A percentile compares a stretch with the other conserved stretches of the same genome.
Conservation (phyloP, 2,329 filamentous ascomycete genomes). For the Diaporthe destruens region DNA sequence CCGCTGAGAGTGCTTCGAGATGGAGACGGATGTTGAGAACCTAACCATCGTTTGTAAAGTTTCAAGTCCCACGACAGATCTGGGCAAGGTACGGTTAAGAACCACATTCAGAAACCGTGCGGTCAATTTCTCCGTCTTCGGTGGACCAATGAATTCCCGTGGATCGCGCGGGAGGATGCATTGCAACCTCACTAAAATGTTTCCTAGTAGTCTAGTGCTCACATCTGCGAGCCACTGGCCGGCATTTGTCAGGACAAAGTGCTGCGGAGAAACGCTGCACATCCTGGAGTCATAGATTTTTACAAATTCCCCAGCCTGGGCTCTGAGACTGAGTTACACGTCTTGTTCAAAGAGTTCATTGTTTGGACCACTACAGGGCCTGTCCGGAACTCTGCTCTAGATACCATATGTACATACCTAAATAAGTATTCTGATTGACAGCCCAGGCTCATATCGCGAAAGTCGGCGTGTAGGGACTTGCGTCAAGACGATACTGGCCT, state of each 20-base stretch:
- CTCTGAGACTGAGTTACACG: background rate
- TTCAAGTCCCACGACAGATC: background rate
- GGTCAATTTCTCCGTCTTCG: background rate
- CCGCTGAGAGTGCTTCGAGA: background rate
- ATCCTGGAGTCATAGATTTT: background rate
- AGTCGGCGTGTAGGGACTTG: background rate
- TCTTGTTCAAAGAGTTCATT: background rate
- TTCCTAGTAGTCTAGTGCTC: background rate
- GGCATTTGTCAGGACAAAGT: background rate
- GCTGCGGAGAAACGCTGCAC: constrained; percentile 6
- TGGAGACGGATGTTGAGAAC: background rate
- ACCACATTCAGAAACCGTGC: background rate
- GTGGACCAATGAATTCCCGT: background rate
- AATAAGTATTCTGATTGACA: background rate
- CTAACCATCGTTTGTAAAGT: too few relatives aligned
- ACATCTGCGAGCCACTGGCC: background rate
- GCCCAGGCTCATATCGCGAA: background rate
- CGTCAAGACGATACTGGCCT: background rate
- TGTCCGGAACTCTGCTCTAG: background rate
- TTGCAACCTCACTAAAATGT: constrained; percentile 6
- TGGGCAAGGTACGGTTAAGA: background rate
- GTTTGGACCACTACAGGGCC: too few relatives aligned
- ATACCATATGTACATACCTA: too few relatives aligned
- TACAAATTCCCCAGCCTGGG: background rate
- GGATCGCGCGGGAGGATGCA: constrained; percentile 8